Evolutionary conservation across 768 basidiomycete species (phyloP), one percentile per base, ranked within the genome.

Genomic region (Mycena filopes): DNA sequence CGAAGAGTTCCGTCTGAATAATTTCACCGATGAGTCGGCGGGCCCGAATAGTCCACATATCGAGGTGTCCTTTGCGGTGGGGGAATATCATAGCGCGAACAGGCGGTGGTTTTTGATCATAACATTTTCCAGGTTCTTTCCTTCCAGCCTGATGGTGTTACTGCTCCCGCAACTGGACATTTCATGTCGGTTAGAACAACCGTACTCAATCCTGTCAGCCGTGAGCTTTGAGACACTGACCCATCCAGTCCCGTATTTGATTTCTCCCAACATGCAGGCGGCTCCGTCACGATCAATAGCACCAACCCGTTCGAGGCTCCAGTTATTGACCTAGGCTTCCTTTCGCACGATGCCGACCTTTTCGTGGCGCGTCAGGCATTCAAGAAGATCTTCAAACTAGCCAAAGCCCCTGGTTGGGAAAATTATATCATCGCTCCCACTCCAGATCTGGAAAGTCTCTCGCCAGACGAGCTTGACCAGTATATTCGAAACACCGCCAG

Each of bases 261-360:
- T 9, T 55, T 13, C n/a, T n/a, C n/a, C 3, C 11, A 38, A n/a
- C n/a, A n/a, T n/a, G 8, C 36, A 75, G 74, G 73, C 47, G 74
- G 74, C 11, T 66, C 63, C 10, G 41, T 75, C 2, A 70, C 64
- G 8, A 57, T 83, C 63, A 80, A 74, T 53, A 79, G 80, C 21
- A 78, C 73, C 28, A 71, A 77, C 67, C 74, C 81, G n/a, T 83
- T 83, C 71, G 75, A 74, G 40, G 43, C 72, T 26, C 83, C 84
- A 0, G 42, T 73, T 21, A 82, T 86, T 73, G 78, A 86, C 67
- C 79, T 82, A 0, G 78, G 79, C 51, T 81, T 84, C 75, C 76
- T 81, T 21, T 62, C 36, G 31, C 54, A 45, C 15, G 49, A 51
- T 2, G 41, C 67, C 55, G 75, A 74, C 51, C 21, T 73, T 21